Evolutionary conservation across 1,139 yeast genomes (phyloP).

Genomic region (Arxiozyma telluris): DNA sequence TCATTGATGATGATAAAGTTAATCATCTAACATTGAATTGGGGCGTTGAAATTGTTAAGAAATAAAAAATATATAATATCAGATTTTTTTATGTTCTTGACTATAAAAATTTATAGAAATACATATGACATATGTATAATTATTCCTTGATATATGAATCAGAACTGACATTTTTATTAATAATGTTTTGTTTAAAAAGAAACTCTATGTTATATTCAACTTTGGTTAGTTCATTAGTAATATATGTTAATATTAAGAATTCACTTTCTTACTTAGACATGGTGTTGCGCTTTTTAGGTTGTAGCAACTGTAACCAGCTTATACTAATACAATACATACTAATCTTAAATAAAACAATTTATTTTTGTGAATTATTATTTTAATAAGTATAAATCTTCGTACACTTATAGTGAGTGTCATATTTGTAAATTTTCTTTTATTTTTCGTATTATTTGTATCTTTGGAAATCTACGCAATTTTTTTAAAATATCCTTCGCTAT

Average conservation of each 20-base stretch:
- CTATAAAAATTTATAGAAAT: neutral
- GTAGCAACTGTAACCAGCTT: too few relatives aligned
- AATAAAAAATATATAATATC: constrained; percentile 8
- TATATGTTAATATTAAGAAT: neutral
- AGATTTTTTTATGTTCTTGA: neutral
- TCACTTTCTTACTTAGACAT: too few relatives aligned
- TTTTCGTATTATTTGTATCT: neutral
- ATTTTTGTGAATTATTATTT: too few relatives aligned
- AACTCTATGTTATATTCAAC: neutral
- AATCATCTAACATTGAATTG: constrained; percentile 73
- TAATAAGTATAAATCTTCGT: too few relatives aligned
- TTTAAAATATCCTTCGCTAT: too few relatives aligned
- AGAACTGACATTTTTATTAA: too few relatives aligned
- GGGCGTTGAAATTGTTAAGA: constrained; percentile 64
- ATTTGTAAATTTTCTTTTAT: too few relatives aligned
- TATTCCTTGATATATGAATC: neutral
- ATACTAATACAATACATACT: too few relatives aligned
- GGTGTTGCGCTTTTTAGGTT: neutral
- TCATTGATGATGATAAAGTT: constrained; percentile 78
- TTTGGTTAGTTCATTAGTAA: neutral
- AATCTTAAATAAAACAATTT: too few relatives aligned
- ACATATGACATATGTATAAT: neutral
- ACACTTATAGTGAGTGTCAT: too few relatives aligned
- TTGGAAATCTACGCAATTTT: too few relatives aligned
- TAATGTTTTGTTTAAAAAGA: too few relatives aligned